Percentiles rank a stretch among this genome's conserved stretches.
phyloP scores from a whole-genome alignment of 2,329 filamentous ascomycete species.

The Elsinoe batatas region DNA sequence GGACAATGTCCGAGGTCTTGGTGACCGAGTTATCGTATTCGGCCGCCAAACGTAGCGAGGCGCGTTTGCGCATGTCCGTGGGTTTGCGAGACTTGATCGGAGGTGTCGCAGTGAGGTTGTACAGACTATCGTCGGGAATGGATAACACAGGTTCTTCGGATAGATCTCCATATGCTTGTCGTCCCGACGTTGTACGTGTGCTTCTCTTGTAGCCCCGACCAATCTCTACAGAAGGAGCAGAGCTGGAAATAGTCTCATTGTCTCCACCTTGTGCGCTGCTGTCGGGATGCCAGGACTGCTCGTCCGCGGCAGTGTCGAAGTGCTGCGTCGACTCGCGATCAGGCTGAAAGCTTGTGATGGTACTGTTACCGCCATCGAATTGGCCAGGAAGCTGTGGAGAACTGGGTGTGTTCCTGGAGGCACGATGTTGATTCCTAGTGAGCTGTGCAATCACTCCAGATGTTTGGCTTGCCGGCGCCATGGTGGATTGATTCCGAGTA shows the following conservation, averaged over 20 bases:
- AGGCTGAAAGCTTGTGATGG: constrained; percentile 16
- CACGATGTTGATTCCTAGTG: constrained; percentile 1
- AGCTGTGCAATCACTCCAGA: constrained; percentile 13
- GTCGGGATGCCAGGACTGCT: neutral
- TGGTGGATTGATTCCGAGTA: neutral
- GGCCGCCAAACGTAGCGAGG: constrained; percentile 34
- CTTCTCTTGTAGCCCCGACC: constrained; percentile 41
- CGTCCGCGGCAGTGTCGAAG: constrained; percentile 17
- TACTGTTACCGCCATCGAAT: constrained; percentile 12
- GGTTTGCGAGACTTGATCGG: constrained; percentile 26
- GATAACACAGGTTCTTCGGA: constrained; percentile 43
- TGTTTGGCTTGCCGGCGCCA: constrained; percentile 6
- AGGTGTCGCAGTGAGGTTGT: constrained; percentile 37
- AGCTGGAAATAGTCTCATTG: constrained; percentile 17
- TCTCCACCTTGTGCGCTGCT: constrained; percentile 26
- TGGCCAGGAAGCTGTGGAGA: constrained; percentile 5
- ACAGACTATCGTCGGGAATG: constrained; percentile 39
- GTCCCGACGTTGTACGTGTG: constrained; percentile 22
- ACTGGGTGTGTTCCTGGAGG: neutral
- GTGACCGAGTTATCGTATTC: constrained; percentile 30
- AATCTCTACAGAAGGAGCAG: constrained; percentile 43
- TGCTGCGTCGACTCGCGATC: constrained; percentile 17
- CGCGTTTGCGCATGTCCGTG: constrained; percentile 34
- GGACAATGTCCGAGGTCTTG: constrained; percentile 26
- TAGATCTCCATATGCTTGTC: constrained; percentile 28